These are phyloP conservation scores for Urochloa ruziziensis DNA, from an alignment of 176 grass and related monocot species.

Conservation along the genomic window DNA sequence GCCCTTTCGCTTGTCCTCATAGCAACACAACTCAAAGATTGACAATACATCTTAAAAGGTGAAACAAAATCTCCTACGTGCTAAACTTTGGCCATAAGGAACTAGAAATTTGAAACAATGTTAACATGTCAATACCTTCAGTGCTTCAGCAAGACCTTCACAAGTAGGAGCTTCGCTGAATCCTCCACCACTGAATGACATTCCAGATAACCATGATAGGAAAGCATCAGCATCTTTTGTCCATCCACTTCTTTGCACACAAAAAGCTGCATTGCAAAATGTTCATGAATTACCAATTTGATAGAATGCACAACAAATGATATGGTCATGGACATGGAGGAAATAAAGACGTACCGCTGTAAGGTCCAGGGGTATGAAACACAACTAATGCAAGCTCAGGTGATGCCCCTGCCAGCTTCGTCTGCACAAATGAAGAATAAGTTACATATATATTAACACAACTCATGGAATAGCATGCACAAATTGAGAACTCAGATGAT, in stretches of 20 bases:
- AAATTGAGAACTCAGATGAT: conserved; percentile 21
- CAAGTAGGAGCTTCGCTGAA: conserved; percentile 75
- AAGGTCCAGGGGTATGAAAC: conserved; percentile 76
- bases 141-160: conserved; percentile 89
- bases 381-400: conserved; percentile 82
- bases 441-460: conserved; percentile 11
- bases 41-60: not conserved
- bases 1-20: too few species aligned
- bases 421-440: conserved; percentile 36
- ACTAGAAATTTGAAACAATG: not conserved
- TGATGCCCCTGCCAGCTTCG: conserved; percentile 47
- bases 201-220: conserved; percentile 73
- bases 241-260: conserved; percentile 85
- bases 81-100: not conserved
- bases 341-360: conserved; percentile 53
- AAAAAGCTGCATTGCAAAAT: conserved; percentile 57
- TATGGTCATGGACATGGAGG: conserved; percentile 7
- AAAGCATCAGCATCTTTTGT: conserved; percentile 82
- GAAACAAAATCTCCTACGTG: not conserved
- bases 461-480: not conserved
- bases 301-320: conserved; percentile 7
- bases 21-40: conserved; percentile 15
- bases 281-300: not conserved
- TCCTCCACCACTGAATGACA: conserved; percentile 79
- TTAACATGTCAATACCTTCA: conserved; percentile 47